Base-by-base conservation (phyloP, 2,329 filamentous ascomycete genomes). In the Aaosphaeria arxii region DNA sequence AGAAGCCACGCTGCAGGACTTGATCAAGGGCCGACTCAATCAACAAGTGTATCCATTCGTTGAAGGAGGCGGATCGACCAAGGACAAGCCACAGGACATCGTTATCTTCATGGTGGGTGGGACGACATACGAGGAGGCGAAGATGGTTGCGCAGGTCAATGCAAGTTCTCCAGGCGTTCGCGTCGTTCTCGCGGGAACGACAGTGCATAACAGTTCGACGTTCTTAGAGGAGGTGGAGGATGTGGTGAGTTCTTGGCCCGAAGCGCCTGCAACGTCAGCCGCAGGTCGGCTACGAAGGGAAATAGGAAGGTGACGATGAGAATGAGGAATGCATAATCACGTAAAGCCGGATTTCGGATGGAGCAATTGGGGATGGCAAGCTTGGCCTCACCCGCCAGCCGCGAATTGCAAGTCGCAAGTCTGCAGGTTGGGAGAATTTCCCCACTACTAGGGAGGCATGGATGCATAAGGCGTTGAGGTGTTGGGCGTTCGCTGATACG, bases 81-180 rank as follows among this genome's bases (percentile, higher is more conserved):
- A 87, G 53, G 95, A 99, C 64, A 97, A 97, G 69, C 94, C 94
- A 4, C 94, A 99, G 68, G 95, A 99, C 66, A 88, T 99, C 38
- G 83, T 99, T 40, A 83, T 99, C 6, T 99, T 99, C 66, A 91
- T 99, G 64, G 79, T 96, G 28, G 94, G 94, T 5, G 94, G 94
- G 3, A 85, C 87, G 13, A 99, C 94, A 0, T 99, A 96, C 63
- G 94, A 99, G 70, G 94, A 99, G 71, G 91, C 94, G 5, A 96
- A 96, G 75, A 91, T 90, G 79, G 84, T 97, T 36, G 90, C 94
- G n/a, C 85, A 91, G 57, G 85, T 99, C 50, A 99, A 99, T 72
- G 91, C 91, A 13, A 89, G 87, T 48, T 88, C 88, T 7, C 91
- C 91, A 0, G 94, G 94, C 0, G 81, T 97, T 7, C 82, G 94